These are phyloP conservation scores for Podila minutissima DNA, from an alignment of 192 early-diverging fungal species.

Conservation along the genomic window DNA sequence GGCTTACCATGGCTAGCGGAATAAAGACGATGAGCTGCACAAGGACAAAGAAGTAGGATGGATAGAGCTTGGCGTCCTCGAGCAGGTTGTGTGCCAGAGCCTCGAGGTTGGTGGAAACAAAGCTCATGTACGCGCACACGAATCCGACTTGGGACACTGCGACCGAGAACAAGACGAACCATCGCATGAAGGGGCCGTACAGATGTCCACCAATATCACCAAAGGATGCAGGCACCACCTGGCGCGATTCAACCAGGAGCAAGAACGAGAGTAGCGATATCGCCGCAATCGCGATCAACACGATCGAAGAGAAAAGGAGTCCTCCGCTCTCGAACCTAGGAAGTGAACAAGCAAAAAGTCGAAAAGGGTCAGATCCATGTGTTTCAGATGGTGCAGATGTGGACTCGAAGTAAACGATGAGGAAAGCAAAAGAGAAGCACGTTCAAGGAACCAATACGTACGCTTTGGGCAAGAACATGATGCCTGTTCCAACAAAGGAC, in stretches of 20 bases:
- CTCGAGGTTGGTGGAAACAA: conserved; percentile 67
- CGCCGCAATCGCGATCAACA: conserved; percentile 71
- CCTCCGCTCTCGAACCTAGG: conserved; percentile 78
- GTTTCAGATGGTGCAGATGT: background rate
- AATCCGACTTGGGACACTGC: conserved; percentile 78
- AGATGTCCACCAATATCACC: conserved; percentile 73
- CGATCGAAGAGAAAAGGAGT: conserved; percentile 69
- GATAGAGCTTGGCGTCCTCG: conserved; percentile 17
- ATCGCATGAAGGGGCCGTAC: conserved; percentile 73
- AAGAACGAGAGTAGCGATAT: conserved; percentile 78
- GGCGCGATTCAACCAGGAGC: conserved; percentile 72
- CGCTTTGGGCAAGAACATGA: conserved; percentile 75
- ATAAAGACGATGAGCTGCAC: conserved; percentile 61
- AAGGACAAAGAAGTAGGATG: conserved; percentile 54
- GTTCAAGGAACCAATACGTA: conserved; percentile 35
- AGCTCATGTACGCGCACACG: conserved; percentile 72
- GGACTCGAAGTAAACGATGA: background rate
- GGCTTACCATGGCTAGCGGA: conserved; percentile 56
- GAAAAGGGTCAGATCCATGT: background rate
- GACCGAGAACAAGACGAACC: conserved; percentile 74
- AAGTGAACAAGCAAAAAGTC: too few relatives aligned
- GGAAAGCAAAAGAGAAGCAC: background rate
- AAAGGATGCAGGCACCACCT: conserved; percentile 74
- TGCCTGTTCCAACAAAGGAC: conserved; percentile 84
- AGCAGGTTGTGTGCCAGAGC: conserved; percentile 45